Base-by-base conservation (phyloP, 495 filamentous ascomycete species). In the Lasiosphaeriaceae sp. region DNA sequence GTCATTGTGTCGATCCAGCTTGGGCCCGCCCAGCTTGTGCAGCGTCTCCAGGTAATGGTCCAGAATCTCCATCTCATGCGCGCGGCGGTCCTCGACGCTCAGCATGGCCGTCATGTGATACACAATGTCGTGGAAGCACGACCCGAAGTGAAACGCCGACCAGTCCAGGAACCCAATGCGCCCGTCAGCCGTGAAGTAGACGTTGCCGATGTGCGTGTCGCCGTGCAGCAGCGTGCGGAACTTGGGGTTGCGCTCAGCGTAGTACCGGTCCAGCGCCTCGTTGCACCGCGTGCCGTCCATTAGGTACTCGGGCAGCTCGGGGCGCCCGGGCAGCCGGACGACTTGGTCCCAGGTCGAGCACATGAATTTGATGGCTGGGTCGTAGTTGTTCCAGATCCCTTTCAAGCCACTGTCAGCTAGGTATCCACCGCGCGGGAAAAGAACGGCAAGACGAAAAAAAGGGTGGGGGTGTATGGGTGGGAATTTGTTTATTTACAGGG, bases 51-150 rank as follows among this genome's bases (percentile, higher is more conserved):
- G 86, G 83, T 23, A 68, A 44, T 62, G 63, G 72, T 89, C 19
- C 79, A 89, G 52, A 80, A 84, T 37, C 61, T 90, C 62, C 88
- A 90, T 62, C 74, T 91, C 58, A 77, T 90, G 59, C 79, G 81
- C 7, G 77, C 88, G 12, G 83, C 90, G 72, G 80, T 86, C 59
- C 81, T 87, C 29, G 81, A 86, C 65, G 79, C 83, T 57, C n/a
- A 68, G 17, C 31, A 56, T 61, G 1, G 62, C 50, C 20, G 57
- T 55, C 43, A 63, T 52, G 22, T 61, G 59, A 29, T 68, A 68
- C 22, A 61, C 59, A 9, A 66, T 50, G 26, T 68, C 65, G 49
- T 66, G 63, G 50, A 68, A 66, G 14, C 59, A 59, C 11, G 65
- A 66, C 5, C 59, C 60, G 34, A 68, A 47, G 16, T 68, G 65